Base-by-base conservation (phyloP, 177 flowering plant species). In the Vitis hybrid region DNA sequence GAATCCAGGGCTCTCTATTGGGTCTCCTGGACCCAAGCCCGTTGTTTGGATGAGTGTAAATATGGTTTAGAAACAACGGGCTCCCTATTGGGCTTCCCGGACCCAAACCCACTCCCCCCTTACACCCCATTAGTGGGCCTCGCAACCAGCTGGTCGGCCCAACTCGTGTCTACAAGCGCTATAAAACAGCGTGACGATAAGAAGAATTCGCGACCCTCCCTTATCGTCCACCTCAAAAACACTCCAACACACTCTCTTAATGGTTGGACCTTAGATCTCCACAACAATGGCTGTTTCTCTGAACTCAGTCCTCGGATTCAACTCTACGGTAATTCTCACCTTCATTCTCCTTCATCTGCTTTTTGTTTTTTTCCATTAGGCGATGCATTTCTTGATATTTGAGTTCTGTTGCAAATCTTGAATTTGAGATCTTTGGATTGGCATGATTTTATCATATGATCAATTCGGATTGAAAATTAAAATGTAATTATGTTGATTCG, bases 231-330 rank as follows among this genome's bases (percentile, higher is more conserved):
- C 14, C 18, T 16, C 65, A n/a, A 40, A 6, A 60, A 13, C 64
- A 51, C 35, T 0, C 51, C 30, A 2, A 7, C 66, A 60, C 69
- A 58, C 49, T 30, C 73, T 30, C 52, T 62, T 21, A 30, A 69
- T 75, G 75, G 77, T 75, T 64, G 70, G 68, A 21, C 70, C 64
- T 12, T 60, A 70, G 40, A 70, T 13, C 48, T 3, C 63, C 46
- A 11, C n/a, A 60, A 58, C 63, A 12, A 88, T 86, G 91, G 82
- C 91, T 50, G 70, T 79, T 65, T 76, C 88, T 58, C 56, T 86
- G 10, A 84, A 79, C 68, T 78, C 87, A 46, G 63, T 82, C 71
- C 35, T 73, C 60, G 70, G 76, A 46, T 85, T 88, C 84, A 75
- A 65, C 65, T 76, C 83, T 6, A 40, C 72, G 77, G 92, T 88